phyloP scores from a whole-genome alignment of 1,139 yeast genomes.

The Kodamaea fungicola region DNA sequence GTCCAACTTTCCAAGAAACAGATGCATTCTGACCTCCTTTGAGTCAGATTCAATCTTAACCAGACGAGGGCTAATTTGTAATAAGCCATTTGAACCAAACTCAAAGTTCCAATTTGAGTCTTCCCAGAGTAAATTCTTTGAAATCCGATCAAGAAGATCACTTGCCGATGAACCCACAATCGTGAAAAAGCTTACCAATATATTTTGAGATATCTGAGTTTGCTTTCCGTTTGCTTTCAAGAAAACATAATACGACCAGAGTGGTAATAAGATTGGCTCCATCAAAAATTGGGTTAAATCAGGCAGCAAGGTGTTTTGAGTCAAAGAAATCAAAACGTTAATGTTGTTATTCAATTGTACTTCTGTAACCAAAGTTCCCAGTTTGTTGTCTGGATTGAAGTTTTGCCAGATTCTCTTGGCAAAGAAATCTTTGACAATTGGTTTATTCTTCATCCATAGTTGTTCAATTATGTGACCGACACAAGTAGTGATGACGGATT shows the following conservation, averaged over 20 bases:
- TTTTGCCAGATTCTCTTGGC: constrained; percentile 45
- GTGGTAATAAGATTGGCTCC: constrained; percentile 38
- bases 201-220: constrained; percentile 41
- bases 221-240: constrained; percentile 37
- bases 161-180: constrained; percentile 25
- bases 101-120: constrained; percentile 51
- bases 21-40: constrained; percentile 23
- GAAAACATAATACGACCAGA: constrained; percentile 66
- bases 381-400: constrained; percentile 31
- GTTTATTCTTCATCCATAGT: constrained; percentile 50
- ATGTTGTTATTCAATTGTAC: constrained; percentile 55
- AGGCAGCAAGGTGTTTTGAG: constrained; percentile 46
- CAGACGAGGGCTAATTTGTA: constrained; percentile 40
- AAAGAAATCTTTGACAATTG: constrained; percentile 58
- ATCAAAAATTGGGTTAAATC: constrained; percentile 44
- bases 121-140: constrained; percentile 41
- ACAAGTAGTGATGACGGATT: constrained; percentile 60
- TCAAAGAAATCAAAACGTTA: constrained; percentile 62
- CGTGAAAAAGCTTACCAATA: constrained; percentile 48
- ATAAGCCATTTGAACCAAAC: constrained; percentile 52
- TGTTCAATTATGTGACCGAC: constrained; percentile 53
- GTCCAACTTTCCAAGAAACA: constrained; percentile 50
- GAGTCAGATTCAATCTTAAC: constrained; percentile 8
- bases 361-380: constrained; percentile 36
- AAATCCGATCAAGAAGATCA: constrained; percentile 31